phyloP scores from a whole-genome alignment of 352 stramenopile species.

The Pythium plurisporium region DNA sequence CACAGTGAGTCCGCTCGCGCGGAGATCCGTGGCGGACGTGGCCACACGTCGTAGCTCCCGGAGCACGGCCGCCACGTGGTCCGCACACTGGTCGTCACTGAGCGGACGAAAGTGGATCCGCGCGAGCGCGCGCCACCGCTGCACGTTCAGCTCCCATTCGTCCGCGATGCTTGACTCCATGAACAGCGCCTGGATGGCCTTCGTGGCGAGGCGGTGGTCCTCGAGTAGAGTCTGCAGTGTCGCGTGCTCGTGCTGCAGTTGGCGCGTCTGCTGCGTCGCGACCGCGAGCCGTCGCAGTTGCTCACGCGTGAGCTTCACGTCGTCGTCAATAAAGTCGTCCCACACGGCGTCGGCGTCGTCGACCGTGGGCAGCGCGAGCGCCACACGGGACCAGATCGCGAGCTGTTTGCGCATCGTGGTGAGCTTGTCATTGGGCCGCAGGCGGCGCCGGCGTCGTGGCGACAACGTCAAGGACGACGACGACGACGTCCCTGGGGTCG shows the following conservation, averaged over 20 bases:
- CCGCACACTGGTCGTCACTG: not conserved
- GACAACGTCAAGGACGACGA: no score
- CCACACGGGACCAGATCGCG: no score
- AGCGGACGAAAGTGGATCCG: not conserved
- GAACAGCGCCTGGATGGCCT: not conserved
- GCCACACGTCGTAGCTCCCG: not conserved
- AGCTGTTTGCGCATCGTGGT: no score
- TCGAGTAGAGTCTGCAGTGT: not conserved
- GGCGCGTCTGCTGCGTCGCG: not conserved
- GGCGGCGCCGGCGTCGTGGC: no score
- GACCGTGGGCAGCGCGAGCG: not conserved
- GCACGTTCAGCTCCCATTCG: not conserved
- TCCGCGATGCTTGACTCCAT: no score
- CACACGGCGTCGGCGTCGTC: not conserved
- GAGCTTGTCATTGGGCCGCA: no score
- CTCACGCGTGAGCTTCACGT: not conserved
- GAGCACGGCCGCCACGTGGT: not conserved
- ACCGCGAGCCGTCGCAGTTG: not conserved
- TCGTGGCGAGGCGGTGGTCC: not conserved
- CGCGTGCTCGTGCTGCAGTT: not conserved
- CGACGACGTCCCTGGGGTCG: no score
- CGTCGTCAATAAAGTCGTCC: slow-evolving; percentile 9
- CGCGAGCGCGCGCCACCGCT: slow-evolving; percentile 1
- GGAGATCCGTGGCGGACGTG: not conserved
- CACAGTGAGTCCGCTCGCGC: slow-evolving; percentile 4